Evolutionary conservation across 192 early-diverging fungal species (phyloP).

Genomic region (Coemansia sp.): DNA sequence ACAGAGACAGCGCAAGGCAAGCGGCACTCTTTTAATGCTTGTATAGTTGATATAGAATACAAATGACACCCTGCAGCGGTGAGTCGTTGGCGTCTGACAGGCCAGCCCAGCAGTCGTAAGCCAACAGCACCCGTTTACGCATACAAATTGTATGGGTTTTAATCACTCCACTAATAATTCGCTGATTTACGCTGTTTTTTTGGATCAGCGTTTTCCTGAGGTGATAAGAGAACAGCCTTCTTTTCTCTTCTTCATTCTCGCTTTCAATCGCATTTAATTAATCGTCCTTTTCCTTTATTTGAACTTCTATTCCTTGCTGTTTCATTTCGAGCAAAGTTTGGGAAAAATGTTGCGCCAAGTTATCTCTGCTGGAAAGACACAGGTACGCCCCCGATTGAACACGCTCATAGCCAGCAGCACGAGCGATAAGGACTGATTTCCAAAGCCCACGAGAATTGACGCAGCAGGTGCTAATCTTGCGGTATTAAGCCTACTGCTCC

Average conservation of each 20-base stretch:
- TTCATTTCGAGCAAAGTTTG: conserved; percentile 4
- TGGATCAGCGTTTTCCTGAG: neutral
- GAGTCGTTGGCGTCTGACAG: too few species aligned
- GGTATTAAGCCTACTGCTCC: neutral
- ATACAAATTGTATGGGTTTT: neutral
- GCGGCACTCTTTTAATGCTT: too few species aligned
- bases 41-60: neutral
- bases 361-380: conserved; percentile 46
- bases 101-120: too few species aligned
- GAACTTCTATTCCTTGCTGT: neutral
- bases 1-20: too few species aligned
- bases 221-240: neutral
- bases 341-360: conserved; percentile 45
- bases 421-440: neutral
- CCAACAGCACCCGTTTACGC: neutral
- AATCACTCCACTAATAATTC: neutral
- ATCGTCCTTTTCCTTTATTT: conserved; percentile 2
- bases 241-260: conserved; percentile 2
- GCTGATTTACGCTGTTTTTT: too few species aligned
- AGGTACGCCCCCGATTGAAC: conserved; percentile 30
- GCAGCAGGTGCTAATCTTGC: neutral
- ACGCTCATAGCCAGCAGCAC: neutral
- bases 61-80: neutral
- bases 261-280: neutral
- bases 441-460: neutral